A percentile compares a stretch with the other conserved stretches of the same genome.
Evolutionary conservation across 768 basidiomycete species (phyloP).

Genomic region (Tephrocybe sp.): DNA sequence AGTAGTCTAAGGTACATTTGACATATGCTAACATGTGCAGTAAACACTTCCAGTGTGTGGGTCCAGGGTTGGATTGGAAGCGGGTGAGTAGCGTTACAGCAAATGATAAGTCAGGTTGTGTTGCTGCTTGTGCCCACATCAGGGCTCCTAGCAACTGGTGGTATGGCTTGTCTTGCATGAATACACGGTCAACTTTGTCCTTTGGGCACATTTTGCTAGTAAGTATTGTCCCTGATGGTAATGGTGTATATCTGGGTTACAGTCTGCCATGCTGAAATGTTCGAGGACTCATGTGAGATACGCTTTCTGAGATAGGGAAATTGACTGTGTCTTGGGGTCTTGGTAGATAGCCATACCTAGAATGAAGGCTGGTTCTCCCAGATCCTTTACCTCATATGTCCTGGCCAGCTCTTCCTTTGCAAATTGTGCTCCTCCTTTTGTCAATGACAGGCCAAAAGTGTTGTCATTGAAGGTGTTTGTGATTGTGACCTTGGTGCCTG

Average conservation of each 20-base stretch:
- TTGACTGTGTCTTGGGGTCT: background rate
- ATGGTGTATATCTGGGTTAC: background rate
- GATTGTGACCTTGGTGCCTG: background rate
- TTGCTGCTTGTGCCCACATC: too few species aligned
- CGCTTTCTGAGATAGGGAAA: too few species aligned
- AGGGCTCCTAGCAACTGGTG: background rate
- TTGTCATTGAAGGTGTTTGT: background rate
- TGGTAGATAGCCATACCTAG: background rate
- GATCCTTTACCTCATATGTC: too few species aligned
- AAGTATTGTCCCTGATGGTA: background rate
- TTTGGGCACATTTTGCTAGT: background rate
- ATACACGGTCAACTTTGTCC: background rate
- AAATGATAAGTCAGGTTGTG: constrained; percentile 11
- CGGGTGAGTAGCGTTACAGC: constrained; percentile 20
- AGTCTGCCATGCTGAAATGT: background rate
- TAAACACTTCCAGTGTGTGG: constrained; percentile 35
- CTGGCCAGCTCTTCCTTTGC: background rate
- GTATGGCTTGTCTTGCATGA: background rate
- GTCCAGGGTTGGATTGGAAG: constrained; percentile 25
- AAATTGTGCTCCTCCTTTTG: background rate
- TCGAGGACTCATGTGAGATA: background rate
- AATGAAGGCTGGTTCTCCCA: background rate
- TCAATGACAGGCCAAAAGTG: background rate
- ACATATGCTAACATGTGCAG: too few species aligned
- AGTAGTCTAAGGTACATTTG: constrained; percentile 25